Percentiles rank a stretch among this genome's conserved stretches.
phyloP scores from a whole-genome alignment of 2,329 filamentous ascomycete genomes.

The Colletotrichum camelliae region DNA sequence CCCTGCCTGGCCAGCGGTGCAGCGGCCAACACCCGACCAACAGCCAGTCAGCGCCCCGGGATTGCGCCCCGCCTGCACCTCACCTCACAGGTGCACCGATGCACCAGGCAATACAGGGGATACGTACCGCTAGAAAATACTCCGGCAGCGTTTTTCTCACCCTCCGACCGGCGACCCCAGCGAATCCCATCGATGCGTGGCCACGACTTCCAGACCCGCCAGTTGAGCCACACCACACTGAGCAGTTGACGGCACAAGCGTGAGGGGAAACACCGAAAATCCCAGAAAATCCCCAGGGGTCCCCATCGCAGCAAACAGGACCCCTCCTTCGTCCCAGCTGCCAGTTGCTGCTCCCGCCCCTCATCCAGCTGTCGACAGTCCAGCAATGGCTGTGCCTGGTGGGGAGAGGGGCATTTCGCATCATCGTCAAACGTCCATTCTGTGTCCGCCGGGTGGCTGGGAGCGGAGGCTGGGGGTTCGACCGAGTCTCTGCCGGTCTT shows the following conservation, averaged over 20 bases:
- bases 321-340: background rate
- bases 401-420: background rate
- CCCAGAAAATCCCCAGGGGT: background rate
- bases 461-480: background rate
- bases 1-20: background rate
- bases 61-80: background rate
- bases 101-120: background rate
- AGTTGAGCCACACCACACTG: slow-evolving; percentile 3
- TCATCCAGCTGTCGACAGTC: background rate
- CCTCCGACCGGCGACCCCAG: background rate
- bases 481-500: background rate
- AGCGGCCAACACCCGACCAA: background rate
- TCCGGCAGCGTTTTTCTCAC: background rate
- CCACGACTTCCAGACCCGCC: background rate
- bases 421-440: background rate
- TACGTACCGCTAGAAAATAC: background rate
- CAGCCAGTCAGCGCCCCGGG: background rate
- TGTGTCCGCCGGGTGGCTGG: slow-evolving; percentile 2
- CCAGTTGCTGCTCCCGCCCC: background rate
- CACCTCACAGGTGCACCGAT: background rate
- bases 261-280: background rate
- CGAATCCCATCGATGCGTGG: background rate
- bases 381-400: background rate
- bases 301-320: background rate
- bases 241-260: background rate